Evolutionary conservation across 2,329 filamentous ascomycete species (phyloP).

Genomic region (Epicoccum sorghinum): DNA sequence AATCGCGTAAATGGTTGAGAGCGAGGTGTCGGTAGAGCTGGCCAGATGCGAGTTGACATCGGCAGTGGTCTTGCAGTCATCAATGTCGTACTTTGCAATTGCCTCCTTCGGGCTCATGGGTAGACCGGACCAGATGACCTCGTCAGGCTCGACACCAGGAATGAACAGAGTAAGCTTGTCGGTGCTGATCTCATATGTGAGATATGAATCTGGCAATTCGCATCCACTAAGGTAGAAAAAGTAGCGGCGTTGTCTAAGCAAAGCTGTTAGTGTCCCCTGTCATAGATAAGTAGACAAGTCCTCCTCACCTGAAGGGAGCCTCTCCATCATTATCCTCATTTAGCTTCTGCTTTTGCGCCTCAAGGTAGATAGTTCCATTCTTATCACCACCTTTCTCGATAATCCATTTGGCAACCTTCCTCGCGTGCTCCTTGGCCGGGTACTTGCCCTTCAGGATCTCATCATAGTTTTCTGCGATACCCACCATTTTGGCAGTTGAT

Average conservation of each 20-base stretch:
- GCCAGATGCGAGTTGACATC: conserved; percentile 78
- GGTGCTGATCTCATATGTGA: conserved; percentile 78
- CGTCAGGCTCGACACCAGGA: conserved; percentile 83
- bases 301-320: conserved; percentile 73
- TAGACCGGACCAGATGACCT: conserved; percentile 91
- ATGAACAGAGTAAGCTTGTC: conserved; percentile 85
- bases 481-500: conserved; percentile 35
- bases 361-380: conserved; percentile 82
- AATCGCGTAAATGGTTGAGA: conserved; percentile 73
- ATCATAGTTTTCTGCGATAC: conserved; percentile 41
- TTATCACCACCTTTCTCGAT: conserved; percentile 67
- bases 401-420: conserved; percentile 81
- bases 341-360: conserved; percentile 80
- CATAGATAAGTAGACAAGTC: neutral
- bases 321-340: conserved; percentile 89
- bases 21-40: conserved; percentile 55
- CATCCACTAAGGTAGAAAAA: conserved; percentile 97
- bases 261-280: neutral
- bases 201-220: conserved; percentile 77
- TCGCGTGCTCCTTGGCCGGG: conserved; percentile 86
- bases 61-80: conserved; percentile 73
- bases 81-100: conserved; percentile 67
- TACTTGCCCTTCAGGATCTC: conserved; percentile 63
- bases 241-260: conserved; percentile 78
- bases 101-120: conserved; percentile 80